Conservation (phyloP, 2,329 filamentous ascomycete species). For the Celoporthe dispersa region DNA sequence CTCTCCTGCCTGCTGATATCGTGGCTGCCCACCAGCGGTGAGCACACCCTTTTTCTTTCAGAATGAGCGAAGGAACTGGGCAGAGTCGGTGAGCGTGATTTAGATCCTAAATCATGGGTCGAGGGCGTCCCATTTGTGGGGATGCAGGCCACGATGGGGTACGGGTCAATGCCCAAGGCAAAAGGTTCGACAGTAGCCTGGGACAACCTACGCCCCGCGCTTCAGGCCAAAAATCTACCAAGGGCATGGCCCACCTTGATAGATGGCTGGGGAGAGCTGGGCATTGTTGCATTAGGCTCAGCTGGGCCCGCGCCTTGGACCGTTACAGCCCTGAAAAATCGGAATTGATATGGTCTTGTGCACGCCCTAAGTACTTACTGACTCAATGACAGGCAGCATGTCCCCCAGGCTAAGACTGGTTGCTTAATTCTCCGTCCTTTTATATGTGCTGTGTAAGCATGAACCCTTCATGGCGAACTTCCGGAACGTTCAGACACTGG, state of each 20-base stretch:
- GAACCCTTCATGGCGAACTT: neutral
- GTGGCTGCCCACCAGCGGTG: neutral
- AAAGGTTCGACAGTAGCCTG: neutral
- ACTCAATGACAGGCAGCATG: neutral
- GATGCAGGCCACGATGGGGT: neutral
- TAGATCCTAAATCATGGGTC: too few species aligned
- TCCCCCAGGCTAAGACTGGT: neutral
- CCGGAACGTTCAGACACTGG: neutral
- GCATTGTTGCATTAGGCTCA: neutral
- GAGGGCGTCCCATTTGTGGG: too few species aligned
- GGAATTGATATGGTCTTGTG: neutral
- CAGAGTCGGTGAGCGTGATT: neutral
- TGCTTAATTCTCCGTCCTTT: neutral
- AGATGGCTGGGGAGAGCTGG: neutral
- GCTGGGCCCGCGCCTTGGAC: neutral
- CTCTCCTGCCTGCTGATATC: neutral
- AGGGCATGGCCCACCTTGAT: neutral
- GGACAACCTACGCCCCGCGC: neutral
- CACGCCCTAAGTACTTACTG: neutral
- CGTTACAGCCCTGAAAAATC: neutral
- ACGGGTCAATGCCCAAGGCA: neutral
- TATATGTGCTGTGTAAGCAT: neutral
- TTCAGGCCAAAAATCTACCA: neutral
- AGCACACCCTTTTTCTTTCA: neutral
- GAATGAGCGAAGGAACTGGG: neutral